These are phyloP conservation scores for Panaeolus papilionaceus DNA, from an alignment of 768 basidiomycete species.

Conservation along the genomic window DNA sequence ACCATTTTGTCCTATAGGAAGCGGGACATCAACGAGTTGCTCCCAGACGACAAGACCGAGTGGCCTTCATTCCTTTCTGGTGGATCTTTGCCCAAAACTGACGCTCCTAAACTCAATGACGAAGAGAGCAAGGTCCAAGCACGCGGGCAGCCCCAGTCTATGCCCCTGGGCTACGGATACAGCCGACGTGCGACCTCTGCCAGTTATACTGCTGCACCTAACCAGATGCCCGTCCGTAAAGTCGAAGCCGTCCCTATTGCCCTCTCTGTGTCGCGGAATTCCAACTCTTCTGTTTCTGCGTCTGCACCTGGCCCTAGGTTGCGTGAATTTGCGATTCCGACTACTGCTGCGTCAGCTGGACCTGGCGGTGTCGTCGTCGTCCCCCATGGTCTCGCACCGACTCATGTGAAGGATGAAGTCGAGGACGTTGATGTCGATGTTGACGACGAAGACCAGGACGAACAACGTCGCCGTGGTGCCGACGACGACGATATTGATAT, in stretches of 20 bases:
- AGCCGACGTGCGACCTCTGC: conserved; percentile 18
- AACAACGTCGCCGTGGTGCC: conserved; percentile 6
- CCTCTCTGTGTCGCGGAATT: conserved; percentile 32
- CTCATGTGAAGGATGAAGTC: conserved; percentile 67
- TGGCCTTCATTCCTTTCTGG: conserved; percentile 89
- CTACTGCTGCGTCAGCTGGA: conserved; percentile 32
- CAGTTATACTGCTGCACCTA: conserved; percentile 20
- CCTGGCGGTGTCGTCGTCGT: conserved; percentile 41
- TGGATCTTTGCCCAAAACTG: conserved; percentile 65
- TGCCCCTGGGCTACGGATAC: conserved; percentile 14
- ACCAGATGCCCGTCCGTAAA: conserved; percentile 15
- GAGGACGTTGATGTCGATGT: conserved; percentile 3
- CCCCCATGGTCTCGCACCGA: conserved; percentile 26
- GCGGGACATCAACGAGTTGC: conserved; percentile 65
- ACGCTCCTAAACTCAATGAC: conserved; percentile 23
- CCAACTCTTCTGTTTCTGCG: conserved; percentile 21
- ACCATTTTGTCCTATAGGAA: conserved; percentile 90
- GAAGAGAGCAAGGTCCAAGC: conserved; percentile 18
- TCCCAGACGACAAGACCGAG: conserved; percentile 92
- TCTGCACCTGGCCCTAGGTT: conserved; percentile 56
- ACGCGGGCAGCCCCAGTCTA: conserved; percentile 16
- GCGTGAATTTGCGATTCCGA: conserved; percentile 64
- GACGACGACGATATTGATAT: conserved; percentile 21
- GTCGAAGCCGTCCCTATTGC: conserved; percentile 22
- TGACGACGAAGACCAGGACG: neutral